Evolutionary conservation across 768 basidiomycete species (phyloP).

Genomic region (Termitomyces sp.): DNA sequence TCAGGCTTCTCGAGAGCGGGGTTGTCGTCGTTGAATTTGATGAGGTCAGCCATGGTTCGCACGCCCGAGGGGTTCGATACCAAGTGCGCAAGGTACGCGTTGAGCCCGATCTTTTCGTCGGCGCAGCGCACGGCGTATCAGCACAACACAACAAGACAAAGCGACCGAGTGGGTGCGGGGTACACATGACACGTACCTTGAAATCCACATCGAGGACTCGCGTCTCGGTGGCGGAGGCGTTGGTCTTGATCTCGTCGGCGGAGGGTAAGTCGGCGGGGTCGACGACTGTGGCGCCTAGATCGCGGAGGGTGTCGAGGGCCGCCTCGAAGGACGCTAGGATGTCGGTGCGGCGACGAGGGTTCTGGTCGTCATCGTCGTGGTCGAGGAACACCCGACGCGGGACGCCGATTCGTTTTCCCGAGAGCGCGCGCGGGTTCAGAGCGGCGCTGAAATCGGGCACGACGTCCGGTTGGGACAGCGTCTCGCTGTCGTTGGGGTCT

Average conservation of each 20-base stretch:
- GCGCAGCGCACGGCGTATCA: too few relatives aligned
- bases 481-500: conserved; percentile 49
- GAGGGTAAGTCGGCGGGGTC: conserved; percentile 60
- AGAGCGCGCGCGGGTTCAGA: conserved; percentile 38
- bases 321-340: conserved; percentile 32
- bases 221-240: too few relatives aligned
- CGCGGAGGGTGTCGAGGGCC: conserved; percentile 29
- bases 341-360: conserved; percentile 27
- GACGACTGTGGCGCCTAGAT: conserved; percentile 45
- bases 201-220: too few relatives aligned
- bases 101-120: conserved; percentile 36
- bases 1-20: conserved; percentile 41
- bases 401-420: conserved; percentile 49
- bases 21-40: conserved; percentile 50
- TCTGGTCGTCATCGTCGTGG: conserved; percentile 23
- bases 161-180: not conserved
- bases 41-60: conserved; percentile 48
- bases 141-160: too few relatives aligned
- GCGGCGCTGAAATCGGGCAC: conserved; percentile 55
- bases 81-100: conserved; percentile 40
- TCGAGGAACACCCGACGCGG: conserved; percentile 36
- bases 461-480: conserved; percentile 40
- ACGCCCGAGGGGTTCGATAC: conserved; percentile 51
- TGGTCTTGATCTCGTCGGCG: conserved; percentile 45
- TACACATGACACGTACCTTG: conserved; percentile 37